Conservation (phyloP, 2,329 filamentous ascomycete genomes). For the Sporothrix schenckii region DNA sequence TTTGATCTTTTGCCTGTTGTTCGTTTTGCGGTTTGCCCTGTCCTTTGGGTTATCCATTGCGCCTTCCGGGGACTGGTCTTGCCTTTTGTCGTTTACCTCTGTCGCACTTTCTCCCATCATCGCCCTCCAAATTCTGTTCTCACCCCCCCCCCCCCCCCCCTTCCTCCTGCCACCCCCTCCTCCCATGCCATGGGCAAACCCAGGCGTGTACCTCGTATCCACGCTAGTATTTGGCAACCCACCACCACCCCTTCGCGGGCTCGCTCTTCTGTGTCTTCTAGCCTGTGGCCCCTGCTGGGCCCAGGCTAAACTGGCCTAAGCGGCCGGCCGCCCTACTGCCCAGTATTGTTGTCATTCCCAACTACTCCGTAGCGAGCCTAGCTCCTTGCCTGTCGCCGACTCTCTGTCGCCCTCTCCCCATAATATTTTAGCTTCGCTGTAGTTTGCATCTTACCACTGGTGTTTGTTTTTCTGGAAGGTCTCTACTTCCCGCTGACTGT, state of each 20-base stretch:
- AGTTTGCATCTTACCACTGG: neutral
- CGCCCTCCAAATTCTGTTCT: neutral
- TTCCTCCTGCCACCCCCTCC: neutral
- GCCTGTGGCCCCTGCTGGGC: conserved; percentile 15
- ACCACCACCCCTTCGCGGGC: conserved; percentile 3
- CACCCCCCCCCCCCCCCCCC: neutral
- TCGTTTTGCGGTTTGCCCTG: neutral
- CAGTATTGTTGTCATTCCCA: neutral
- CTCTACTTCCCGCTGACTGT: too few relatives aligned
- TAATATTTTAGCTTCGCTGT: conserved; percentile 2
- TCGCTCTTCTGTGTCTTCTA: conserved; percentile 18
- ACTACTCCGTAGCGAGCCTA: neutral
- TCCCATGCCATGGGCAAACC: neutral
- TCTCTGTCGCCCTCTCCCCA: neutral
- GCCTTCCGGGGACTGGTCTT: neutral
- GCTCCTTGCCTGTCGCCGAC: conserved; percentile 1
- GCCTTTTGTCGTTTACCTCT: neutral
- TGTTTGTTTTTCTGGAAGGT: conserved; percentile 15
- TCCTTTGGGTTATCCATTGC: neutral
- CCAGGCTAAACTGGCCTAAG: neutral
- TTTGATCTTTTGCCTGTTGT: too few relatives aligned
- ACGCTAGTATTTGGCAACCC: conserved; percentile 23
- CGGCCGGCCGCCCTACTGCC: conserved; percentile 10
- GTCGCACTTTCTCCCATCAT: conserved; percentile 14
- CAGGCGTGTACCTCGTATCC: conserved; percentile 27